Evolutionary conservation across 257 asterid species (phyloP).

Genomic region (Jasminum sambac): DNA sequence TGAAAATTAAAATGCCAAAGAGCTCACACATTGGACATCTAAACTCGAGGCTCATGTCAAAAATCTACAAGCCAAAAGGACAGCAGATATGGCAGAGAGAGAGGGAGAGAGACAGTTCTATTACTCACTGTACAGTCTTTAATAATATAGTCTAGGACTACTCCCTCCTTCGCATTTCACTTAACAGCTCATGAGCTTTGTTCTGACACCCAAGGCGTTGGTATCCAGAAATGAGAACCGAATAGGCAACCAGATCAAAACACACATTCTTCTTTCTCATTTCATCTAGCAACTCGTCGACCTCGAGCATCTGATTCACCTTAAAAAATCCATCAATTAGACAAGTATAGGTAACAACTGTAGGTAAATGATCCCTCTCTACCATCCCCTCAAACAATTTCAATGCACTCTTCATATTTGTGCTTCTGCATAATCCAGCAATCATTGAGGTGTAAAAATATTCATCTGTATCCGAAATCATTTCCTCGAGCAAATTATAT

Average conservation of each 20-base stretch:
- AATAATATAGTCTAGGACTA: constrained; percentile 33
- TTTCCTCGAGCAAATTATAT: constrained; percentile 37
- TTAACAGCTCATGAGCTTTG: constrained; percentile 32
- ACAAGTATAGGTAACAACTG: constrained; percentile 63
- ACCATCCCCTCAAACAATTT: constrained; percentile 48
- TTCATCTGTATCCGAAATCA: constrained; percentile 37
- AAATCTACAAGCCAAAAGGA: neutral
- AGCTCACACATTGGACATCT: neutral
- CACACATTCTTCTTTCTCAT: constrained; percentile 35
- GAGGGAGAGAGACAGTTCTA: neutral
- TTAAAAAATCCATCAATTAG: constrained; percentile 51
- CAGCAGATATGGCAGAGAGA: neutral
- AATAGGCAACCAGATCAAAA: constrained; percentile 44
- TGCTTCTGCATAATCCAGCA: constrained; percentile 47
- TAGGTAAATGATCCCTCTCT: constrained; percentile 38
- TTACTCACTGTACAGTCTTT: constrained; percentile 15
- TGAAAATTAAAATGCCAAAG: too few species aligned
- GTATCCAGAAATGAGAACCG: constrained; percentile 46
- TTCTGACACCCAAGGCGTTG: constrained; percentile 35
- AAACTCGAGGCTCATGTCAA: neutral
- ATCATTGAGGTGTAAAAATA: constrained; percentile 52
- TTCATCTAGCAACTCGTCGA: constrained; percentile 31
- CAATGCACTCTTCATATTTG: constrained; percentile 40
- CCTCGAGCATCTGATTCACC: constrained; percentile 36
- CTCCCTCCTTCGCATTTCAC: constrained; percentile 34